Percentiles rank a stretch among this genome's conserved stretches.
These are phyloP conservation scores for Geotrichum reessii DNA, from an alignment of 1,139 yeast genomes.

Conservation along the genomic window DNA sequence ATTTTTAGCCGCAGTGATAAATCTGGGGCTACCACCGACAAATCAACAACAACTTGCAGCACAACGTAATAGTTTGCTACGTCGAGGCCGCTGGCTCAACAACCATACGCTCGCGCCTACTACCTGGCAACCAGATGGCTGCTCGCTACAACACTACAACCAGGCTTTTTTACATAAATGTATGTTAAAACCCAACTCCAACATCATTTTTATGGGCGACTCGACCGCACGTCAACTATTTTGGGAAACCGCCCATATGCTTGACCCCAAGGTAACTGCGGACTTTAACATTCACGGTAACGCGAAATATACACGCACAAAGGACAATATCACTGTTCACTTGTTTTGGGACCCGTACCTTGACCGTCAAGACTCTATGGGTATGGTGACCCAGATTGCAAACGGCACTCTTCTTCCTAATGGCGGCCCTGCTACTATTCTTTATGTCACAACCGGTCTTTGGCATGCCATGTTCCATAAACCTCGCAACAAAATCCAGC, in stretches of 20 bases:
- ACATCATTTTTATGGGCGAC: constrained; percentile 11
- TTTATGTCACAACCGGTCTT: constrained; percentile 16
- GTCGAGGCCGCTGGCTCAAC: constrained; percentile 5
- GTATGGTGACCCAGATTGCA: constrained; percentile 1
- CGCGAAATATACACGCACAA: background rate
- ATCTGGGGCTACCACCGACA: background rate
- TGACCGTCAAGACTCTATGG: background rate
- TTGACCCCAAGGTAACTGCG: background rate
- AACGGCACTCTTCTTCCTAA: background rate
- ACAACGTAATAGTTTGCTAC: background rate
- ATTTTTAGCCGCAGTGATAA: background rate
- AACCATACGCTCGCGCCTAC: constrained; percentile 1
- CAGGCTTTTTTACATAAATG: constrained; percentile 3
- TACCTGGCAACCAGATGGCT: constrained; percentile 11
- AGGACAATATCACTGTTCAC: constrained; percentile 4
- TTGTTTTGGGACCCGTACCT: constrained; percentile 13
- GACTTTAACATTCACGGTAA: constrained; percentile 11
- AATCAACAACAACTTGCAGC: background rate
- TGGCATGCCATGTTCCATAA: constrained; percentile 16
- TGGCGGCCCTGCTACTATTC: background rate
- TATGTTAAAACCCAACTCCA: constrained; percentile 1
- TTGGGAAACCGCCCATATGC: constrained; percentile 10
- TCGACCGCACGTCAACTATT: constrained; percentile 14
- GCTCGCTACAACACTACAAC: constrained; percentile 1
- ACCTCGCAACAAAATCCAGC: background rate